These are phyloP conservation scores for Tardiomyces depauwii DNA, from an alignment of 1,139 yeast species.

Conservation along the genomic window DNA sequence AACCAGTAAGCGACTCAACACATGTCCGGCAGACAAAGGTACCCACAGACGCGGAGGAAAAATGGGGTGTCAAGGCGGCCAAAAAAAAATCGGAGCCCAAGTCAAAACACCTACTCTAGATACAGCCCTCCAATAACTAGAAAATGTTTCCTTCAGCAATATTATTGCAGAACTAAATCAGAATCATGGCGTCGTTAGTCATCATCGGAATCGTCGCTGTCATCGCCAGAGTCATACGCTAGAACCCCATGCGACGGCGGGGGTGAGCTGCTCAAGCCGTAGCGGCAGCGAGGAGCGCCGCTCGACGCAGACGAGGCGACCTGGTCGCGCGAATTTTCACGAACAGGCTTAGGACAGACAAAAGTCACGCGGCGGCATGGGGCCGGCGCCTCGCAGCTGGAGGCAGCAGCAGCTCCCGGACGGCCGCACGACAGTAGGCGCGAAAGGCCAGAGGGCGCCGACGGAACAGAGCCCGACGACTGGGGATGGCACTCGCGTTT, in stretches of 20 bases:
- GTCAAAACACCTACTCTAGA: no score
- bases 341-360: conserved; percentile 6
- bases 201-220: conserved; percentile 3
- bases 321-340: not conserved
- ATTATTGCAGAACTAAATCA: no score
- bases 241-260: not conserved
- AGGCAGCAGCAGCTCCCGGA: not conserved
- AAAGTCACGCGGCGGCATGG: conserved; percentile 4
- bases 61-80: no score
- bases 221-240: conserved; percentile 1
- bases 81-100: no score
- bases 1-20: conserved; percentile 1
- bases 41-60: conserved; percentile 1
- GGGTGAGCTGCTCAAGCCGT: conserved; percentile 2
- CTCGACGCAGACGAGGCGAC: not conserved
- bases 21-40: conserved; percentile 1
- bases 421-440: not conserved
- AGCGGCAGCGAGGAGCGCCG: conserved; percentile 1
- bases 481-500: not conserved
- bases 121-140: no score
- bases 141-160: not conserved
- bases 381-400: not conserved
- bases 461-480: not conserved
- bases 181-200: not conserved
- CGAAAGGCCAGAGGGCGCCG: not conserved